Evolutionary conservation across 1,139 yeast genomes (phyloP).

Genomic region (Chernovozyma sophiae-reginae): DNA sequence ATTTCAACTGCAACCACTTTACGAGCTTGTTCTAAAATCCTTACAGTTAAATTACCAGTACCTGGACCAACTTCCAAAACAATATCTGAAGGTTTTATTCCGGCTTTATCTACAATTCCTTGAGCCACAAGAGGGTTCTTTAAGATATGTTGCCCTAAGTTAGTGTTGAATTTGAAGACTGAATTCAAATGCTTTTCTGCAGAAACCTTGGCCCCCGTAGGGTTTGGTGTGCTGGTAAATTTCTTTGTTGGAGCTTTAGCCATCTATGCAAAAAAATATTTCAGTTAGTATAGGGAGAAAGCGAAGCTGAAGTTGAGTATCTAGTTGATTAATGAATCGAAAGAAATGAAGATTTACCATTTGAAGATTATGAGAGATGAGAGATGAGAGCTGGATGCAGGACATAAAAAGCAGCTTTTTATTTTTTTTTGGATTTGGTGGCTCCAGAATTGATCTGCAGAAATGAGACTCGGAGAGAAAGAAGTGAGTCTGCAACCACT

Average conservation of each 20-base stretch:
- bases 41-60: slow-evolving; percentile 94
- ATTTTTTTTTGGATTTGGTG: too few relatives aligned
- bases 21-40: slow-evolving; percentile 86
- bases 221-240: slow-evolving; percentile 38
- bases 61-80: slow-evolving; percentile 99
- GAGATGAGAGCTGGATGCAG: too few relatives aligned
- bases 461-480: too few relatives aligned
- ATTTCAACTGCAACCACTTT: slow-evolving; percentile 94
- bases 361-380: too few relatives aligned
- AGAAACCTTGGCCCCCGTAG: slow-evolving; percentile 49
- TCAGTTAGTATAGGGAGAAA: too few relatives aligned
- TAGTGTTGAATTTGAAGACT: slow-evolving; percentile 94
- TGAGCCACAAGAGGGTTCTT: slow-evolving; percentile 96
- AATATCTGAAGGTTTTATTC: slow-evolving; percentile 83
- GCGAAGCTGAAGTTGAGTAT: too few relatives aligned
- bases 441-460: too few relatives aligned
- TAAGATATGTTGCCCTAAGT: slow-evolving; percentile 93
- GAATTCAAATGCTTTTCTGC: slow-evolving; percentile 72
- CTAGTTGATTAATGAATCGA: too few relatives aligned
- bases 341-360: too few relatives aligned
- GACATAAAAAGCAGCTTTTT: too few relatives aligned
- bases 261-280: too few relatives aligned
- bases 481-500: too few relatives aligned
- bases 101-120: slow-evolving; percentile 96
- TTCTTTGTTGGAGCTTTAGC: slow-evolving; percentile 54